Evolutionary conservation across 345 rosid species (phyloP).

Genomic region (Corchorus capsularis): DNA sequence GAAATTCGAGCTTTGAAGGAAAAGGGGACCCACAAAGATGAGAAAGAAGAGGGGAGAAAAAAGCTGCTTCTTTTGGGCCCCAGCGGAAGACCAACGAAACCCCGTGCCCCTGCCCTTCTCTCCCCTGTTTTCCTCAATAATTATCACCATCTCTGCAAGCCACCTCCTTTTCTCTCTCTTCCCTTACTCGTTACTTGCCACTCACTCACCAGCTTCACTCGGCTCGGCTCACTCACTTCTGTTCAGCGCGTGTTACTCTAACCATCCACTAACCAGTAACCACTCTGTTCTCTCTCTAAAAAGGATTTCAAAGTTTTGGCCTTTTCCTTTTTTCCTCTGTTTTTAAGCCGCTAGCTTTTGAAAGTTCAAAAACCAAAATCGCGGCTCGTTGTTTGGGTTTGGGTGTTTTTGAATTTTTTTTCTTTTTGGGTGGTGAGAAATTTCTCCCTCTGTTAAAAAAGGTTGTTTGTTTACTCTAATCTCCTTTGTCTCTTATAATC

Average conservation of each 20-base stretch:
- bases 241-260: background rate
- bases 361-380: conserved; percentile 27
- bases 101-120: background rate
- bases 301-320: conserved; percentile 11
- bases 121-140: conserved; percentile 26
- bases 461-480: background rate
- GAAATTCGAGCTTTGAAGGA: conserved; percentile 27
- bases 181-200: background rate
- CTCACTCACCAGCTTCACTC: background rate
- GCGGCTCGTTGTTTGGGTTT: conserved; percentile 6
- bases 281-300: background rate
- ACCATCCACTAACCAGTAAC: no score
- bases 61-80: conserved; percentile 9
- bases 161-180: background rate
- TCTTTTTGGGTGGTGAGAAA: background rate
- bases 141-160: conserved; percentile 27
- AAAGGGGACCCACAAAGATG: conserved; percentile 15
- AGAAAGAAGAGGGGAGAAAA: background rate
- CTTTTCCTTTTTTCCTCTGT: background rate
- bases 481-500: background rate
- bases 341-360: conserved; percentile 23
- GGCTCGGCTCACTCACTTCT: background rate
- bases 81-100: conserved; percentile 13
- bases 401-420: background rate
- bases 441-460: background rate